Evolutionary conservation across 306 rosid species (phyloP).

Genomic region (Cicer yamashitae): DNA sequence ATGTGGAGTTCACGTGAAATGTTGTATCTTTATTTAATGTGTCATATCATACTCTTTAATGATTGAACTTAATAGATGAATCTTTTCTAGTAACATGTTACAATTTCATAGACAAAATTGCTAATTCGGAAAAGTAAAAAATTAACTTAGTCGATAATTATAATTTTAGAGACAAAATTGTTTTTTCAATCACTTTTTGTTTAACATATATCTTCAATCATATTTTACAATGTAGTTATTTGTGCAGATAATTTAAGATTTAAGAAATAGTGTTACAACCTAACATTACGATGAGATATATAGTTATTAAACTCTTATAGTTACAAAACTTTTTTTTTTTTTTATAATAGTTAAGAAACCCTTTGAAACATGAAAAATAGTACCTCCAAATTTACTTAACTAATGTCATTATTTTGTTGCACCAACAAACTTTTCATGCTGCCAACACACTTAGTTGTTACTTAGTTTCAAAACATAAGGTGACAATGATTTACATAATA

Average conservation of each 20-base stretch:
- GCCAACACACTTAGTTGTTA: conserved; percentile 35
- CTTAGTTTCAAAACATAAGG: conserved; percentile 38
- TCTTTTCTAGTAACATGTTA: no score
- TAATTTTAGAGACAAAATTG: background rate
- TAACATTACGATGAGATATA: background rate
- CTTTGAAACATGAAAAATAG: background rate
- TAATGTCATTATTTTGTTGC: conserved; percentile 33
- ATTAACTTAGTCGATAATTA: no score
- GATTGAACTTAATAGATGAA: background rate
- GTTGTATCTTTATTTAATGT: background rate
- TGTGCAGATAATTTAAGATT: background rate
- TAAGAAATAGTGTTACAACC: background rate
- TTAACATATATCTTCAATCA: background rate
- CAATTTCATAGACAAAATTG: background rate
- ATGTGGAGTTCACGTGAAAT: background rate
- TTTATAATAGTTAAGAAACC: background rate
- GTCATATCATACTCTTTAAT: background rate
- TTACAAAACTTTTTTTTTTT: background rate
- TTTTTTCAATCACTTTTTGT: background rate
- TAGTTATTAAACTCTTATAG: no score
- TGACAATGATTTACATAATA: conserved; percentile 40
- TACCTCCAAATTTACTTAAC: background rate
- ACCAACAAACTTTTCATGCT: conserved; percentile 36
- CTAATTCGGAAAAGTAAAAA: no score
- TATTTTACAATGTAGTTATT: background rate